Evolutionary conservation across 805 yeast genomes (phyloP), one percentile per base, ranked within the genome.

Genomic region (Candida coquimbonensis): DNA sequence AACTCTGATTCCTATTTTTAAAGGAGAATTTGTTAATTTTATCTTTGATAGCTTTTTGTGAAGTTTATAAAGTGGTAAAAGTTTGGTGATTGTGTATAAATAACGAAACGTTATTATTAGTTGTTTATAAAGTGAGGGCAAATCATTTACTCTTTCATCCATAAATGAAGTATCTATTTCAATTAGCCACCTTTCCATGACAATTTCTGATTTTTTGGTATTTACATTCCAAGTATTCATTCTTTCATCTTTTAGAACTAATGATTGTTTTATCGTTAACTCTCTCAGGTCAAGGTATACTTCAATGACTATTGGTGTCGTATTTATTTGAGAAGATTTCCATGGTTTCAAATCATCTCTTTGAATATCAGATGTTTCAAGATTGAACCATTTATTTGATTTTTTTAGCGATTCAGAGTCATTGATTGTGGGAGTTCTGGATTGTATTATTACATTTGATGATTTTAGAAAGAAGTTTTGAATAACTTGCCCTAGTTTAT

Each of bases 151-250:
- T 29, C 39, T 52, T 8, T 52, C 53, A 57, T 67, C 60, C 59
- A 68, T 25, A 12, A 61, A 62, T 37, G 66, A 67, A 16, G 76
- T 64, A 56, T 84, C 90, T 49, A 90, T 76, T 61, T 90, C 96
- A 32, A 93, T 67, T 24, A 88, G 70, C 99, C 99, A 93, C 48
- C 99, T 74, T 59, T 93, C 99, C 47, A 93, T 66, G 2, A 93
- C 96, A n/a, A 93, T 77, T 63, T 91, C 98, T 16, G 78, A 72
- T 56, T 84, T 84, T 56, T 76, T 78, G 3, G 75, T 70, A 13
- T 83, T 83, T 12, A 81, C 81, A 9, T 75, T 67, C 75, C 83
- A 80, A 13, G 73, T 57, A 50, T 70, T 70, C 24, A 73, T 75
- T 8, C 72, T 70, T 4, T 71, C 73, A 53, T 83, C 90, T 27